A percentile compares a stretch with the other conserved stretches of the same genome.
Evolutionary conservation across 2,329 filamentous ascomycete species (phyloP).

Genomic region (Onygenales sp.): DNA sequence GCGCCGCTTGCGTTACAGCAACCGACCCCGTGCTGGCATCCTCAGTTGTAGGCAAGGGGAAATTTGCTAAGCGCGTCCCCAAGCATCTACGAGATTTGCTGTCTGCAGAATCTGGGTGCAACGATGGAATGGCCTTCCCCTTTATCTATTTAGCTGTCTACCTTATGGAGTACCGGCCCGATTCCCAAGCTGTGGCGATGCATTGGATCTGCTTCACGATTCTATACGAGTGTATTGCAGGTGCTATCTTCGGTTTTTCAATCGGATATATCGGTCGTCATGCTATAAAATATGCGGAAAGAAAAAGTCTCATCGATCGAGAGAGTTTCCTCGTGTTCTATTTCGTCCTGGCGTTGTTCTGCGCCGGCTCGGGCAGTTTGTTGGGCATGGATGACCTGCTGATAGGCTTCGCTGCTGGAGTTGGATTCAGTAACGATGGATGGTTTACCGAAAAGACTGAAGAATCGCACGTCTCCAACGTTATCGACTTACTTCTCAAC

Average conservation of each 20-base stretch:
- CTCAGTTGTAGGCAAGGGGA: constrained; percentile 96
- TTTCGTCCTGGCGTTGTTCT: constrained; percentile 92
- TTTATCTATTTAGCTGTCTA: constrained; percentile 92
- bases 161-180: constrained; percentile 68
- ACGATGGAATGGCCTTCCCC: constrained; percentile 98
- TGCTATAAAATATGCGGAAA: constrained; percentile 79
- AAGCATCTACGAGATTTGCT: constrained; percentile 94
- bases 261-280: constrained; percentile 87
- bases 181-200: constrained; percentile 59
- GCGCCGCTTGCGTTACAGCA: constrained; percentile 89
- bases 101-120: constrained; percentile 95
- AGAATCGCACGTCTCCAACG: constrained; percentile 97
- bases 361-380: constrained; percentile 84
- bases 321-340: constrained; percentile 99
- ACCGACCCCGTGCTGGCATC: constrained; percentile 95
- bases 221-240: constrained; percentile 92
- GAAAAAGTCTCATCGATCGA: constrained; percentile 76
- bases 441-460: constrained; percentile 99
- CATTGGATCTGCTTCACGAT: constrained; percentile 87
- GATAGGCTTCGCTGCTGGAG: constrained; percentile 87
- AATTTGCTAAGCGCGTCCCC: constrained; percentile 93
- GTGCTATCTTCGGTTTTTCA: constrained; percentile 75
- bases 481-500: constrained; percentile 94
- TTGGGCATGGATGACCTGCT: constrained; percentile 88
- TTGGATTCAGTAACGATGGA: constrained; percentile 98